These are phyloP conservation scores for Cucurbita ficifolia DNA, from an alignment of 306 rosid genomes.

Conservation along the genomic window DNA sequence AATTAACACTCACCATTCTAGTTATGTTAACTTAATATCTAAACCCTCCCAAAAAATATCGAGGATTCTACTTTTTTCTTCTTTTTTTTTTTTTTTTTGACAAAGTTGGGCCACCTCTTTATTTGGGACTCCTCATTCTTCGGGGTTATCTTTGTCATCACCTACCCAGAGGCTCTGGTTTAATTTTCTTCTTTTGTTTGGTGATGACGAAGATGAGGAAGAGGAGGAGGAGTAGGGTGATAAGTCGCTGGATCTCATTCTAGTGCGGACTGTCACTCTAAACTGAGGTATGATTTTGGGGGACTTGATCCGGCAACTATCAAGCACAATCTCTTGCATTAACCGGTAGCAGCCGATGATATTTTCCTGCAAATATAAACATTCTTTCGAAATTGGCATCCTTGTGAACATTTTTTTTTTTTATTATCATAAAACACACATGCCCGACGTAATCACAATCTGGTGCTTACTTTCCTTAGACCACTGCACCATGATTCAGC, in stretches of 20 bases:
- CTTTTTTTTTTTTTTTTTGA: background rate
- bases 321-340: constrained; percentile 56
- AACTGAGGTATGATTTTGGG: constrained; percentile 51
- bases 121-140: background rate
- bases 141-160: constrained; percentile 62
- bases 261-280: constrained; percentile 38
- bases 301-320: constrained; percentile 25
- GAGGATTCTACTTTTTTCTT: constrained; percentile 29
- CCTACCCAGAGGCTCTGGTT: constrained; percentile 53
- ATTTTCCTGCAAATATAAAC: constrained; percentile 54
- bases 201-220: constrained; percentile 25
- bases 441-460: background rate
- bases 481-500: constrained; percentile 96
- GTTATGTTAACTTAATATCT: constrained; percentile 33
- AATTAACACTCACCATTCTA: constrained; percentile 40
- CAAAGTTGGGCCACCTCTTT: constrained; percentile 29
- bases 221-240: constrained; percentile 37
- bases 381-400: constrained; percentile 3
- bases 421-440: background rate
- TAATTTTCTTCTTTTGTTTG: constrained; percentile 70
- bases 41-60: constrained; percentile 35
- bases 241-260: constrained; percentile 39
- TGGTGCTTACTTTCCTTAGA: constrained; percentile 63
- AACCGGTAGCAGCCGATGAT: constrained; percentile 61
- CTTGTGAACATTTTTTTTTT: background rate